Evolutionary conservation across 2,329 filamentous ascomycete genomes (phyloP), one percentile per base, ranked within the genome.

Genomic region (Immersiporthe knoxdaviesiana): DNA sequence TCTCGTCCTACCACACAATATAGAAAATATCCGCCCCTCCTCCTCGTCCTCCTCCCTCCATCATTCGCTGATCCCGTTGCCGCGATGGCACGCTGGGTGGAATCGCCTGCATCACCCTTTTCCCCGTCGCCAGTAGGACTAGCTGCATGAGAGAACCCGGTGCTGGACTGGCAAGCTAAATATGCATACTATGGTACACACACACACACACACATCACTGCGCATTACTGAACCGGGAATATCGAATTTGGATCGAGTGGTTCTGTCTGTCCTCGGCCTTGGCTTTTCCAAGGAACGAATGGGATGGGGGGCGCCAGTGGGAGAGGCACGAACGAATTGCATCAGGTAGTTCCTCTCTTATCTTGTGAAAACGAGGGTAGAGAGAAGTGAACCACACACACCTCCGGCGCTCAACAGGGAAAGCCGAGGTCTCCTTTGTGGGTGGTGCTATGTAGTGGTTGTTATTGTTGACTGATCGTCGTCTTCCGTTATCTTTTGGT

Each of bases 381-480:
- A 32, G 30, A 30, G 2, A n/a, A 4, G 27, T 24, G 41, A 47
- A n/a, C 44, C 44, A 47, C 44, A n/a, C 44, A 47, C 21, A 47
- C 44, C 44, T 47, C 44, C 44, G 18, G 21, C 44, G 3, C 44
- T 39, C 44, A 47, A 16, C 21, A 21, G 44, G 21, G 21, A 47
- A 47, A 47, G 44, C 44, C 44, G 44, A 47, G 44, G 44, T 47
- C 21, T 47, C 21, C 44, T n/a, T 47, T 21, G 21, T 7, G 35
- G 35, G 8, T 35, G 35, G 35, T 35, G 35, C 4, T 35, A 8
- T 4, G 35, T 47, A 2, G 39, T 32, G 24, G n/a, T 24, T 52
- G 8, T 63, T 27, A 30, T 50, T 35, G 12, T 27, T 24, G 65
- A 47, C 35, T 61, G 65, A 61, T 66, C 65, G 65, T 39, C 65